phyloP scores from a whole-genome alignment of 2,329 filamentous ascomycete genomes.

The Teratosphaeria nubilosa region DNA sequence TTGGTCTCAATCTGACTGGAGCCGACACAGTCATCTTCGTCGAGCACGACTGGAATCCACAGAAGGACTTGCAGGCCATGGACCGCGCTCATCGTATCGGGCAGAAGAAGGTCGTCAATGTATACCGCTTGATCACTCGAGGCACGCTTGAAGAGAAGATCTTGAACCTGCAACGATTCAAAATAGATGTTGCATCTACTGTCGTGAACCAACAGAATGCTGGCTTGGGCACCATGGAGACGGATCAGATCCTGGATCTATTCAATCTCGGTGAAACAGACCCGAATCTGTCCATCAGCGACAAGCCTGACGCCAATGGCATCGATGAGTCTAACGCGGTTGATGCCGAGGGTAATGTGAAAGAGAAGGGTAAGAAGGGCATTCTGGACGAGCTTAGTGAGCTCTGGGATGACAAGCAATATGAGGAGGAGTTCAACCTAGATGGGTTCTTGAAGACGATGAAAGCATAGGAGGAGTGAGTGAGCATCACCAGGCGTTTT shows the following conservation, averaged over 20 bases:
- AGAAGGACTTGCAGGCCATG: conserved; percentile 98
- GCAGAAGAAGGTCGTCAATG: conserved; percentile 99
- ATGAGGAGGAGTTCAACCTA: conserved; percentile 95
- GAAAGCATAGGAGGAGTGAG: conserved; percentile 42
- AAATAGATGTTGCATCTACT: conserved; percentile 95
- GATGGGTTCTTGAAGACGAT: conserved; percentile 93
- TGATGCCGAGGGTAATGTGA: conserved; percentile 74
- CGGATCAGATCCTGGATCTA: conserved; percentile 91
- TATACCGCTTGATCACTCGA: conserved; percentile 90
- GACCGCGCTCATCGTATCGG: conserved; percentile 96
- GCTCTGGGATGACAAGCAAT: conserved; percentile 94
- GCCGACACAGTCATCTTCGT: conserved; percentile 99
- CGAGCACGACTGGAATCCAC: conserved; percentile 98
- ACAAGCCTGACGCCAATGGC: conserved; percentile 42
- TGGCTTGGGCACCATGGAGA: conserved; percentile 90
- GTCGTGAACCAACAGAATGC: conserved; percentile 99
- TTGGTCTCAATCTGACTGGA: conserved; percentile 90
- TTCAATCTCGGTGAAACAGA: conserved; percentile 80
- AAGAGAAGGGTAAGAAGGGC: conserved; percentile 91
- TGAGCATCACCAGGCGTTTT: not conserved
- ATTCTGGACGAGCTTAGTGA: conserved; percentile 93
- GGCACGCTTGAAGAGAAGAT: conserved; percentile 99
- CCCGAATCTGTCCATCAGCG: conserved; percentile 16
- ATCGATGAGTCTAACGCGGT: conserved; percentile 68
- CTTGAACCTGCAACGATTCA: conserved; percentile 89